Percentiles rank a stretch among this genome's conserved stretches.
Conservation (phyloP, 371 early-diverging fungal species). For the Funneliformis caledonium region DNA sequence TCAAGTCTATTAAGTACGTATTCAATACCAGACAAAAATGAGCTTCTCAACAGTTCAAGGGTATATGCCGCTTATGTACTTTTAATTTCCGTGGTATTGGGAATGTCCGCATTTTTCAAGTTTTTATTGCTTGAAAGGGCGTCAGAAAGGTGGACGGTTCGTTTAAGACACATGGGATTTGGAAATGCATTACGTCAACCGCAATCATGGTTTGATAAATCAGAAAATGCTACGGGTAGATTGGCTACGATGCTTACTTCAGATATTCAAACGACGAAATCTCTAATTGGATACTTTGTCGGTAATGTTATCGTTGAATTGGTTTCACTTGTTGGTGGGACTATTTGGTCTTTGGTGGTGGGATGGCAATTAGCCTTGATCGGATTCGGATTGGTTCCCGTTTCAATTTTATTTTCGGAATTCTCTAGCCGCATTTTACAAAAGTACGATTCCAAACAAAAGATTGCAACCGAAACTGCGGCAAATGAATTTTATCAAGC, state of each 20-base stretch:
- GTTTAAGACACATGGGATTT: conserved; percentile 17
- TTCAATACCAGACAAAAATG: not conserved
- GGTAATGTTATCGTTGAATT: conserved; percentile 13
- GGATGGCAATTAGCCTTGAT: conserved; percentile 24
- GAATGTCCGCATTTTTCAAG: conserved; percentile 3
- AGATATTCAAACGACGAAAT: conserved; percentile 20
- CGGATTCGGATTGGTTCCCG: conserved; percentile 15
- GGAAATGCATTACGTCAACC: not conserved
- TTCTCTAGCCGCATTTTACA: not conserved
- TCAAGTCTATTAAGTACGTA: conserved; percentile 14
- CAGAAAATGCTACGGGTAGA: conserved; percentile 12
- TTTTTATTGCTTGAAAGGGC: conserved; percentile 12
- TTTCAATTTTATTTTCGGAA: not conserved
- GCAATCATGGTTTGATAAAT: conserved; percentile 34
- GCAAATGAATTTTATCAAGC: conserved; percentile 30
- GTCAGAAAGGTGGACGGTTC: conserved; percentile 20
- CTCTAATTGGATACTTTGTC: conserved; percentile 10
- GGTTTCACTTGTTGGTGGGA: conserved; percentile 9
- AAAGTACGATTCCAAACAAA: conserved; percentile 11
- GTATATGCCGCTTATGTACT: not conserved
- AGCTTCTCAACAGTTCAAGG: not conserved
- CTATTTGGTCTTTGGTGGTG: not conserved
- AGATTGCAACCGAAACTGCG: not conserved
- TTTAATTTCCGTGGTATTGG: not conserved
- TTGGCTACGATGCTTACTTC: conserved; percentile 6